Conservation (phyloP, 768 basidiomycete genomes). For the Hygrocybe coccinea region DNA sequence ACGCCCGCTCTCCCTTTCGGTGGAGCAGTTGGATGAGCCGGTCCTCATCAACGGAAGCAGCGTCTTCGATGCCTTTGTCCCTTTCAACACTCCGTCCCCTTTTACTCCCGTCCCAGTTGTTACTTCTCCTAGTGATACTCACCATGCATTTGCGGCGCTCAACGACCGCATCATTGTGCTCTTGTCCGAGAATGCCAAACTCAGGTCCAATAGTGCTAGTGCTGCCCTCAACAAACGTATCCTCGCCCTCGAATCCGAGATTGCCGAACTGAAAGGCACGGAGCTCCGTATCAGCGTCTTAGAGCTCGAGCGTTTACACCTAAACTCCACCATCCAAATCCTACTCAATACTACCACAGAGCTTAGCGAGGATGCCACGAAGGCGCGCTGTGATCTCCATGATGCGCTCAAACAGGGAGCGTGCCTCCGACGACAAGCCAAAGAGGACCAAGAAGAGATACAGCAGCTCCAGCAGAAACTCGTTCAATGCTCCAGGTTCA, state of each 20-base stretch:
- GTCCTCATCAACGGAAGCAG: not conserved
- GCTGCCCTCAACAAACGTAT: constrained; percentile 14
- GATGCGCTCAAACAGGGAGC: constrained; percentile 26
- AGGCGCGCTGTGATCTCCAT: constrained; percentile 26
- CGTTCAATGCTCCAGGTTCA: constrained; percentile 31
- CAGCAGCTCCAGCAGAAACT: constrained; percentile 22
- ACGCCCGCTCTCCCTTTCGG: not conserved
- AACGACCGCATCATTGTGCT: not conserved
- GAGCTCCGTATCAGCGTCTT: constrained; percentile 18
- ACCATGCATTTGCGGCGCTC: not conserved
- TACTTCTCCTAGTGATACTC: not conserved
- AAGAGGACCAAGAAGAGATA: constrained; percentile 25
- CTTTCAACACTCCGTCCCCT: not conserved
- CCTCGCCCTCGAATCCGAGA: constrained; percentile 25
- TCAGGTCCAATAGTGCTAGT: not conserved
- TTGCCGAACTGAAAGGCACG: constrained; percentile 19
- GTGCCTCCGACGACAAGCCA: constrained; percentile 16
- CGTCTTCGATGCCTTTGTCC: not conserved
- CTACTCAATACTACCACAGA: constrained; percentile 8
- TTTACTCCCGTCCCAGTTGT: not conserved
- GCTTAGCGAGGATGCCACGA: constrained; percentile 26
- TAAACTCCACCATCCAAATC: constrained; percentile 19
- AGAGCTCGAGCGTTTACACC: constrained; percentile 24
- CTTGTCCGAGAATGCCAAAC: constrained; percentile 1
- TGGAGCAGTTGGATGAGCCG: not conserved